Base-by-base conservation (phyloP, 331 rosid species). In the Malus hybrid region DNA sequence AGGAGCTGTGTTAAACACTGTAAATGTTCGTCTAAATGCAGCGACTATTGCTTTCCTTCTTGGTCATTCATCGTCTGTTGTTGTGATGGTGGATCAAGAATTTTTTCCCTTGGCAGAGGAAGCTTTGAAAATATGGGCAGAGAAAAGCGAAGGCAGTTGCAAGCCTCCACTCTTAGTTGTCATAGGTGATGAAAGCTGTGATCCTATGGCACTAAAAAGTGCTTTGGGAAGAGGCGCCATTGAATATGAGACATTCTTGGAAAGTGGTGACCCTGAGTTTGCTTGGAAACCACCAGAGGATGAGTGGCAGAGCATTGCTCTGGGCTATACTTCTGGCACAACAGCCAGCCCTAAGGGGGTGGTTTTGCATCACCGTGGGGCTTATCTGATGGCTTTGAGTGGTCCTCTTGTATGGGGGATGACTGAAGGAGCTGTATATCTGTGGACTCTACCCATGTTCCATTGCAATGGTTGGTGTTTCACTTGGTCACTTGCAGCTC, bases 391-490 rank as follows among this genome's bases (percentile, higher is more conserved):
- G 98, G 74, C 97, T 30, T 61, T 93, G 58, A 85, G 97, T 71
- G 91, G 89, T 62, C 92, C 86, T 70, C 72, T 90, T 78, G 66
- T 87, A 67, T 94, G 99, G 99, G 96, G 88, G 72, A 90, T 94
- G 96, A 86, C 77, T 79, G 99, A 92, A 53, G 97, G 96, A 61
- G 93, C 95, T 53, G 79, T 92, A 58, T 94, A 94, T 78, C 85
- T 94, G 33, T 94, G 98, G 98, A 89, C 98, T 42, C 83, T 93
- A 15, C 98, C 98, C 32, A 91, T 93, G 98, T 93, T 93, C 81
- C 98, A 93, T 79, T 93, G 98, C 83, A 93, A 93, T 81, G 98
- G 98, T 75, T 93, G 98, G 98, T 89, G 94, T 73, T 93, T 87
- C 83, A 65, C 93, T 57, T 91, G 98, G 98, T 76, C 91, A 28